Base-by-base conservation (phyloP, 208 protist species). In the Leishmania arabica region DNA sequence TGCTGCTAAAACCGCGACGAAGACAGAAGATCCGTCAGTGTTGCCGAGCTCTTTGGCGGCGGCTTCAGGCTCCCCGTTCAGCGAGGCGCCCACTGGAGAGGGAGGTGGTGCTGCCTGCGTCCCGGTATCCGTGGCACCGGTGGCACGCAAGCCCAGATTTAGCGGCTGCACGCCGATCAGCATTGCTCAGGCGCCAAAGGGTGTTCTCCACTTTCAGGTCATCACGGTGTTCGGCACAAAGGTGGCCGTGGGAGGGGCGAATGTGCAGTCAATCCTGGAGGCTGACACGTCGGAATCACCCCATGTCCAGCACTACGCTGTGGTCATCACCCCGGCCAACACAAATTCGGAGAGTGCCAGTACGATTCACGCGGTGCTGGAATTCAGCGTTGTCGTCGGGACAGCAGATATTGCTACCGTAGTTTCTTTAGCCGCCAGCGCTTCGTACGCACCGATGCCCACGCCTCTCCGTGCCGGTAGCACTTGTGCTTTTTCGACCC, bases 401-500 rank as follows among this genome's bases (percentile, higher is more conserved):
- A 70, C 82, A 37, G 79, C 42, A 8, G 77, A 85, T 60, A 42
- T 70, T 40, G 82, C 76, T 69, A 53, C 71, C 3, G 82, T 70
- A 21, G 58, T 79, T 53, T 34, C 77, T 3, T 34, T 85, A 34
- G 31, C 82, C 34, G 72, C 77, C 60, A 79, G 77, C 51, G 77
- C 72, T 17, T 53, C 47, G 17, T 82, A 58, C 45, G 31, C 71
- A 0, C 31, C 77, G n/a, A 70, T 85, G 77, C n/a, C 82, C 21
- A 82, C 78, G 3, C 64, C 69, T 27, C 78, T 85, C 42, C 54
- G 34, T 34, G 64, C 42, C 17, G 73, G 82, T 45, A 49, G 31
- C 15, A 68, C 73, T 21, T 85, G 82, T 60, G 77, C 53, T 49
- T 81, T 92, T 77, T 93, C 91, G 27, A 91, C 89, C 27, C 80